Base-by-base conservation (phyloP, 2,329 filamentous ascomycete species). In the Harringtonia lauricola region DNA sequence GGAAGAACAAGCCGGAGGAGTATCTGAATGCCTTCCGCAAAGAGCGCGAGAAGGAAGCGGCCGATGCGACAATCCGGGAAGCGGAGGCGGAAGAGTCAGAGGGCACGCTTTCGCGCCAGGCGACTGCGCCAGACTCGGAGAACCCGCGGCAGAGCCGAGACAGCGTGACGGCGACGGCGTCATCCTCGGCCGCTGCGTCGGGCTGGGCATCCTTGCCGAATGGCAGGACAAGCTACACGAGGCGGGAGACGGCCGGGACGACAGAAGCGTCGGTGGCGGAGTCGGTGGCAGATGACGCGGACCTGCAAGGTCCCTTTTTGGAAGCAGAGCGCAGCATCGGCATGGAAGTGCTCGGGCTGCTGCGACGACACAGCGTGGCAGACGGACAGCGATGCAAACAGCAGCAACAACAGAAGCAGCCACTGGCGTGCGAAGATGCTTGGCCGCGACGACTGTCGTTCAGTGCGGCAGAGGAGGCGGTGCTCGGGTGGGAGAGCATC, bases 361-460 rank as follows among this genome's bases (percentile, higher is more conserved):
- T 74, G 22, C 75, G 83, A 17, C 77, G 83, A 19, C 72, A 81
- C 52, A 82, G 77, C 53, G 60, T 76, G 33, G 64, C 67, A 5
- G 56, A 17, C 13, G 41, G n/a, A 3, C 21, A 2, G 18, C 28
- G 4, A 14, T 21, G 24, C 38, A 15, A 44, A 31, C 41, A 13
- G 46, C 35, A 14, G 31, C 17, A 17, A 7, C 42, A 6, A 6
- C 18, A n/a, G n/a, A n/a, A n/a, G n/a, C n/a, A n/a, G n/a, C n/a
- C n/a, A n/a, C n/a, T n/a, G n/a, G n/a, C n/a, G n/a, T n/a, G 14
- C 18, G 43, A 43, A 7, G 36, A 43, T 8, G 61, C 74, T 45
- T 86, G 81, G 74, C 76, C 83, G 1, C 77, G 83, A 2, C 75
- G 83, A 36, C 69, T 89, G 49, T 88, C 83, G 4, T 89, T 89